phyloP scores from a whole-genome alignment of 106 monocot species.

The Agapanthus africanus region DNA sequence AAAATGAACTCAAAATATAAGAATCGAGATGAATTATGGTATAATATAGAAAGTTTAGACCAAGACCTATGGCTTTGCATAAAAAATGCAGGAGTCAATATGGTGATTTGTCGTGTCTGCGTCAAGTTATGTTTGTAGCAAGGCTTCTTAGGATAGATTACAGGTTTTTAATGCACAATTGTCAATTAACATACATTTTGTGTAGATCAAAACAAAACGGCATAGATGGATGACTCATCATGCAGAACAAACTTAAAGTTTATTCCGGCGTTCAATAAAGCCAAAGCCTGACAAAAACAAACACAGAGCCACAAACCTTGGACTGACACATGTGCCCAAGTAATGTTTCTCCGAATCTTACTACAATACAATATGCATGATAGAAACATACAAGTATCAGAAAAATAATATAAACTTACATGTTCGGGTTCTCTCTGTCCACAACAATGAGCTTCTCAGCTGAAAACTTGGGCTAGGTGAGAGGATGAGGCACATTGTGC shows the following conservation, averaged over 20 bases:
- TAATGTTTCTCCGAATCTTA: not conserved
- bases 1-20: too few species aligned
- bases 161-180: not conserved
- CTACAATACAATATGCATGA: not conserved
- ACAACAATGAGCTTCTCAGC: slow-evolving; percentile 24
- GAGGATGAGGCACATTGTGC: slow-evolving; percentile 10
- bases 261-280: not conserved
- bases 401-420: slow-evolving; percentile 35
- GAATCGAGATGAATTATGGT: too few species aligned
- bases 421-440: slow-evolving; percentile 41
- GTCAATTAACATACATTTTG: not conserved
- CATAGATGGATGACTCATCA: not conserved
- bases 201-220: not conserved
- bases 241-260: not conserved
- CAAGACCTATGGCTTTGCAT: too few species aligned
- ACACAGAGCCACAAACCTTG: too few species aligned
- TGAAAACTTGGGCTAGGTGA: slow-evolving; percentile 9
- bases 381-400: not conserved
- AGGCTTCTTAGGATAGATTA: not conserved
- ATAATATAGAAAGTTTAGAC: too few species aligned
- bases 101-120: too few species aligned
- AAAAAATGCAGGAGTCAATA: too few species aligned
- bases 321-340: not conserved
- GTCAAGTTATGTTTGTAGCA: too few species aligned
- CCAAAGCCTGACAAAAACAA: too few species aligned